Conservation (phyloP, 1,284 basidiomycete genomes). For the Malassezia psittaci region DNA sequence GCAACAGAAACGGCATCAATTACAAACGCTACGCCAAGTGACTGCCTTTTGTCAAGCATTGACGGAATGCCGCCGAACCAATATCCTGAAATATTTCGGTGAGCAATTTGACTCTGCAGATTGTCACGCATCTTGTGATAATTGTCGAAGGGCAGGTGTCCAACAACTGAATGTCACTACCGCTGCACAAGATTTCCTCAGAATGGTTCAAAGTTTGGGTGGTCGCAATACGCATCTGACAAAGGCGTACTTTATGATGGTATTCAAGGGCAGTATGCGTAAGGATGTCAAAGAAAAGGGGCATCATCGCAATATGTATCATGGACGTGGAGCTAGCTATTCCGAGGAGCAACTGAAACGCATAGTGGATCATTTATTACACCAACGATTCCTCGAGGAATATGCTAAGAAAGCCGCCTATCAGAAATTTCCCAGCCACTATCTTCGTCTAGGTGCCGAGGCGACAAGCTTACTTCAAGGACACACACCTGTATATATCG, state of each 20-base stretch:
- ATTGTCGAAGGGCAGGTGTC: conserved; percentile 52
- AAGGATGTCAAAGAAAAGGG: conserved; percentile 53
- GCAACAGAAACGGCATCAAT: conserved; percentile 57
- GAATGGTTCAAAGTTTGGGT: conserved; percentile 54
- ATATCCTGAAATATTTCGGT: conserved; percentile 64
- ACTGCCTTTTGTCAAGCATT: conserved; percentile 68
- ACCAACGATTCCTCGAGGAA: conserved; percentile 6
- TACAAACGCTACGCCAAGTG: conserved; percentile 56
- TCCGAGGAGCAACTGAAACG: conserved; percentile 13
- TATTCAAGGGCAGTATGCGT: conserved; percentile 58
- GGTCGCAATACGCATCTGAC: conserved; percentile 50
- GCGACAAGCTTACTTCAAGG: conserved; percentile 5
- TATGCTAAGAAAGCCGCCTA: conserved; percentile 5
- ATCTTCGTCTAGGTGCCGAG: conserved; percentile 3
- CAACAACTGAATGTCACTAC: conserved; percentile 53
- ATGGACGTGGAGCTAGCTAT: conserved; percentile 8
- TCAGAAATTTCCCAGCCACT: conserved; percentile 16
- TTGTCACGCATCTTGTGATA: conserved; percentile 65
- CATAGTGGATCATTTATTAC: conserved; percentile 11
- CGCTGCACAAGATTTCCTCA: conserved; percentile 53
- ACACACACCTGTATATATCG: neutral
- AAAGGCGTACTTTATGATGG: conserved; percentile 53
- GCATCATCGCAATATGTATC: conserved; percentile 49
- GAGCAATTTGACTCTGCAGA: conserved; percentile 57
- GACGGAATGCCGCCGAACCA: conserved; percentile 73